phyloP scores from a whole-genome alignment of 2,329 filamentous ascomycete species.

The Hymenoscyphus occultus region DNA sequence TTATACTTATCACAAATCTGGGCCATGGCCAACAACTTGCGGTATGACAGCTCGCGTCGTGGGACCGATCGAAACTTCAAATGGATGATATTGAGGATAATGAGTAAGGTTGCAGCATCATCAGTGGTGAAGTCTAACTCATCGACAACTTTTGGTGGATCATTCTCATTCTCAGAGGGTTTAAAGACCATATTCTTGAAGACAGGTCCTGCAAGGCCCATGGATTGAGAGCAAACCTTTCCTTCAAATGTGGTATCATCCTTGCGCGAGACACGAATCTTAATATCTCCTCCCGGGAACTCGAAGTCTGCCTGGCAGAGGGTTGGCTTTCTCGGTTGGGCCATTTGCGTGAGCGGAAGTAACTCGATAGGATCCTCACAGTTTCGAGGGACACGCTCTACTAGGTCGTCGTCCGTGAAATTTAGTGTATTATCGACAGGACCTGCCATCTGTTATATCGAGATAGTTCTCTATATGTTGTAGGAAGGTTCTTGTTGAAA shows the following conservation, averaged over 20 bases:
- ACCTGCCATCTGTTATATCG: background rate
- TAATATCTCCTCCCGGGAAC: background rate
- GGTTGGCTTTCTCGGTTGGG: background rate
- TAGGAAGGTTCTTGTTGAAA: background rate
- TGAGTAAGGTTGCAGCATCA: background rate
- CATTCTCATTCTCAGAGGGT: background rate
- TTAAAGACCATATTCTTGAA: background rate
- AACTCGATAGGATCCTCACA: background rate
- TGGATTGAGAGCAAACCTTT: background rate
- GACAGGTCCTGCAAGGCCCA: constrained; percentile 2
- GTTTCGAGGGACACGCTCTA: background rate
- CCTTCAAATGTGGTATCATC: background rate
- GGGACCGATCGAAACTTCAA: constrained; percentile 9
- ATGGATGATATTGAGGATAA: constrained; percentile 16
- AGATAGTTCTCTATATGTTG: background rate
- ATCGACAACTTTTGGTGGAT: background rate
- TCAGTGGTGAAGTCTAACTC: constrained; percentile 7
- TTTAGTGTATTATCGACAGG: background rate
- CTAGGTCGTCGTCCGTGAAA: background rate
- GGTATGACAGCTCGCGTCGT: background rate
- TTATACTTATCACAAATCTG: background rate
- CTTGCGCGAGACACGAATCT: background rate
- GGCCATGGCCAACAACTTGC: background rate
- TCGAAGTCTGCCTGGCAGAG: background rate
- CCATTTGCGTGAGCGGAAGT: background rate